Conservation (phyloP, 2,329 filamentous ascomycete species). For the Trichoderma citrinoviride region DNA sequence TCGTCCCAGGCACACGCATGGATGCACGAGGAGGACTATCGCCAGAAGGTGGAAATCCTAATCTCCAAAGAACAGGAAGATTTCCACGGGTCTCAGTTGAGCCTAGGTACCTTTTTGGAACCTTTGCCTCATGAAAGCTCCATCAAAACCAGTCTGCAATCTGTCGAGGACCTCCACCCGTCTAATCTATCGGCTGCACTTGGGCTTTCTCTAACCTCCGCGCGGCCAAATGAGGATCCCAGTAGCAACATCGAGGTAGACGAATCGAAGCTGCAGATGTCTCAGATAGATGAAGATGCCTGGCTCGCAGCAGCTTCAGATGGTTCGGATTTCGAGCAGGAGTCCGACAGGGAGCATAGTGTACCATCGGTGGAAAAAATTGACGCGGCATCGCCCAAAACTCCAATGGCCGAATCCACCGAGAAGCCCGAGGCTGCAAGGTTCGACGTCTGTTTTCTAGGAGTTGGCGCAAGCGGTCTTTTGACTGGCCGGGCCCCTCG, state of each 20-base stretch:
- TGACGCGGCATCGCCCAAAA: background rate
- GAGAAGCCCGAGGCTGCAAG: background rate
- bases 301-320: background rate
- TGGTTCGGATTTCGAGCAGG: background rate
- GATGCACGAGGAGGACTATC: conserved; percentile 88
- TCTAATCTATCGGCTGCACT: conserved; percentile 56
- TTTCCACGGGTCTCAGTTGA: conserved; percentile 40
- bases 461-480: conserved; percentile 1
- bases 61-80: conserved; percentile 60
- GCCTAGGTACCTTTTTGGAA: conserved; percentile 66
- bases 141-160: conserved; percentile 76
- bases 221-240: conserved; percentile 32
- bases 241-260: conserved; percentile 60
- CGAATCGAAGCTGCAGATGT: conserved; percentile 56
- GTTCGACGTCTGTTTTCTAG: background rate
- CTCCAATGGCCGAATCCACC: background rate
- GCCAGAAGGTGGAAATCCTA: conserved; percentile 61
- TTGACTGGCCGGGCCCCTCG: background rate
- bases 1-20: conserved; percentile 73
- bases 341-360: background rate
- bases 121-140: conserved; percentile 50
- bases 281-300: conserved; percentile 46
- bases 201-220: conserved; percentile 45
- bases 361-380: background rate
- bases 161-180: conserved; percentile 83